These are phyloP conservation scores for Cutaneotrichosporon mucoides DNA, from an alignment of 1,284 basidiomycete species.

Conservation along the genomic window DNA sequence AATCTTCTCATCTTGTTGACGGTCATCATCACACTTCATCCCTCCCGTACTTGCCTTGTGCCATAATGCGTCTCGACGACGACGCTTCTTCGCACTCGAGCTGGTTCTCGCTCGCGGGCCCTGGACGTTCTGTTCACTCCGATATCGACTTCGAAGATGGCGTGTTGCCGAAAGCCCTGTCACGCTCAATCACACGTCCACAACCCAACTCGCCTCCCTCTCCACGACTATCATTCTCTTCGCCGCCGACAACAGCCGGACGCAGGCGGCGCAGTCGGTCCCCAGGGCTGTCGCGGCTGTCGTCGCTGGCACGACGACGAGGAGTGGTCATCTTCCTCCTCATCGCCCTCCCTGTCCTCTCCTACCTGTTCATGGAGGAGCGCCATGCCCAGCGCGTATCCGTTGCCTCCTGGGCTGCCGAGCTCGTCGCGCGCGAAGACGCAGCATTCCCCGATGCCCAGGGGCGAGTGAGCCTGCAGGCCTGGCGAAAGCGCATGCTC, in stretches of 20 bases:
- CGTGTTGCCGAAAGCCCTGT: neutral
- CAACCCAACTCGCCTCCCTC: neutral
- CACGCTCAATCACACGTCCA: neutral
- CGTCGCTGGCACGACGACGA: neutral
- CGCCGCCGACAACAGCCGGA: neutral
- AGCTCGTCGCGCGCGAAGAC: neutral
- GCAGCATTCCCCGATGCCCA: neutral
- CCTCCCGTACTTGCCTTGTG: too few relatives aligned
- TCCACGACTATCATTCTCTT: neutral
- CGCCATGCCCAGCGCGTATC: neutral
- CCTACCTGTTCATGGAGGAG: neutral
- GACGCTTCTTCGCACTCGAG: neutral
- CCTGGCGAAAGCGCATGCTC: neutral
- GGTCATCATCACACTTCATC: too few relatives aligned
- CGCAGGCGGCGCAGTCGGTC: neutral
- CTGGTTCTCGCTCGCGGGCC: neutral
- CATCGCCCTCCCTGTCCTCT: neutral
- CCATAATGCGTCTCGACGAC: neutral
- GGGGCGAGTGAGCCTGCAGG: neutral
- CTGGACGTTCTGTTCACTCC: neutral
- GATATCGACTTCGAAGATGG: too few relatives aligned
- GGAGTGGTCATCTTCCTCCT: neutral
- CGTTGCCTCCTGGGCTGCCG: neutral
- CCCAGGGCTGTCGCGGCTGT: neutral
- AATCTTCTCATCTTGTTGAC: too few relatives aligned